A percentile compares a stretch with the other conserved stretches of the same genome.
Conservation (phyloP, 306 rosid species). For the Trifolium subterraneum region DNA sequence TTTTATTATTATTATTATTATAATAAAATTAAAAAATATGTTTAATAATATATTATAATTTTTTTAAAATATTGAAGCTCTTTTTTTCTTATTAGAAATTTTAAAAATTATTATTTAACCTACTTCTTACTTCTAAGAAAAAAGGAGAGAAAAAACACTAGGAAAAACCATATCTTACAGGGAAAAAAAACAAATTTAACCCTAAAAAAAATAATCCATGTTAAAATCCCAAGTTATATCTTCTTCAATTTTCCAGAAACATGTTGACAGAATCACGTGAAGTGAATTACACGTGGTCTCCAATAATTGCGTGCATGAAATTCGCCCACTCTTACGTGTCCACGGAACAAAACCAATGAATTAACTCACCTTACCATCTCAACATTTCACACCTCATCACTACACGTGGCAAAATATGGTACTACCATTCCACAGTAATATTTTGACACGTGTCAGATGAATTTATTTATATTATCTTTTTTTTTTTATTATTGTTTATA, state of each 20-base stretch:
- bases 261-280: slow-evolving; percentile 2
- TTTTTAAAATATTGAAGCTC: no score
- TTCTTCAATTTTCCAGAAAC: neutral
- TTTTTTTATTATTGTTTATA: slow-evolving; percentile 11
- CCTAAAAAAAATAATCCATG: no score
- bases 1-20: no score
- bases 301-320: slow-evolving; percentile 39
- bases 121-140: no score
- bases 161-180: no score
- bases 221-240: neutral
- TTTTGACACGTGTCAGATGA: slow-evolving; percentile 37
- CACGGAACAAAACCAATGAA: neutral
- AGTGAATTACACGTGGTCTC: slow-evolving; percentile 42
- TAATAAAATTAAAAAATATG: no score
- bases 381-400: slow-evolving; percentile 35
- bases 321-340: slow-evolving; percentile 41
- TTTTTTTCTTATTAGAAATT: no score
- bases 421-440: slow-evolving; percentile 4
- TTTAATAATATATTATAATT: no score
- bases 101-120: no score
- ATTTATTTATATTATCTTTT: neutral
- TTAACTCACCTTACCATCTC: neutral
- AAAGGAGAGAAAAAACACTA: no score
- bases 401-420: slow-evolving; percentile 38
- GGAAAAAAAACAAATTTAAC: no score